Evolutionary conservation across 257 asterid species (phyloP).

Genomic region (Knoxia roxburghii): DNA sequence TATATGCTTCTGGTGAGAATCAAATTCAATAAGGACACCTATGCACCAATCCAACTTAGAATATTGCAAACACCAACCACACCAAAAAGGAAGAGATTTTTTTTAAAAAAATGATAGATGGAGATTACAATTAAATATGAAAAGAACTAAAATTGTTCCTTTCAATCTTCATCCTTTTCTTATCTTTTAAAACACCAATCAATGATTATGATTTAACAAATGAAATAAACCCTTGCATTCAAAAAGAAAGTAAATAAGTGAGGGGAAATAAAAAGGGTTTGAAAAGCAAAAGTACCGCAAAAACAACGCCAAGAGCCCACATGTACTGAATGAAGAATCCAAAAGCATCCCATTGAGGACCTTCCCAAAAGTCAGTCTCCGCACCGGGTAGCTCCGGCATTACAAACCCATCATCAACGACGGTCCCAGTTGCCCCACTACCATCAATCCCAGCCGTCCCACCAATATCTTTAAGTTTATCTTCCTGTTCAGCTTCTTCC

Average conservation of each 20-base stretch:
- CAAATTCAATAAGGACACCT: not conserved
- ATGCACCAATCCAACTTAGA: not conserved
- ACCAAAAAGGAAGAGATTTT: not conserved
- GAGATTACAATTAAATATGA: not conserved
- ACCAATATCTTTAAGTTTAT: constrained; percentile 8
- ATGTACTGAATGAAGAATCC: constrained; percentile 86
- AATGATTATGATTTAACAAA: no score
- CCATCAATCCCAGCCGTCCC: constrained; percentile 9
- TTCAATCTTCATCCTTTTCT: no score
- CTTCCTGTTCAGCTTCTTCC: constrained; percentile 15
- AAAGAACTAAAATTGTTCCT: no score
- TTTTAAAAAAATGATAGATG: not conserved
- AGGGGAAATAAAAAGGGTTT: not conserved
- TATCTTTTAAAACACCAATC: no score
- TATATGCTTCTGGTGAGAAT: not conserved
- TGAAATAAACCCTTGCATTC: not conserved
- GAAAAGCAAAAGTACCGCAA: constrained; percentile 49
- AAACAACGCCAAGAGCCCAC: constrained; percentile 92
- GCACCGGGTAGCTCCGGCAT: constrained; percentile 81
- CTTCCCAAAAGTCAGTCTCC: constrained; percentile 73
- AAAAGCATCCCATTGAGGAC: constrained; percentile 79
- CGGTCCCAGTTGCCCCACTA: not conserved
- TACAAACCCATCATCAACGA: constrained; percentile 53
- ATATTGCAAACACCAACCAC: not conserved
- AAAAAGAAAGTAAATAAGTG: not conserved